These are phyloP conservation scores for Aquilaria yunnanensis DNA, from an alignment of 345 rosid species.

Conservation along the genomic window DNA sequence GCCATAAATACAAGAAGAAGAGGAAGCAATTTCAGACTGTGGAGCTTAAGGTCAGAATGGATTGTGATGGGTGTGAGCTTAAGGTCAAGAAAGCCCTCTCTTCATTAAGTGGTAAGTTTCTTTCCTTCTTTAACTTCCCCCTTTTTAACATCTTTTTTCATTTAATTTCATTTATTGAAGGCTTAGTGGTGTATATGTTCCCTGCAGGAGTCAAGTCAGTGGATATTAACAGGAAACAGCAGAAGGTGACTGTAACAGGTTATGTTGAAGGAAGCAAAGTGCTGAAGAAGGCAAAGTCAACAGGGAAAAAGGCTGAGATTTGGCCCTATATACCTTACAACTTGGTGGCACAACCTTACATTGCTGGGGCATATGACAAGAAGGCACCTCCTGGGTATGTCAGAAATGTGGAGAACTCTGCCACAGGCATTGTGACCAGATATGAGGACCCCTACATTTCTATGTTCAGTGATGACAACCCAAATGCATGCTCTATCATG, in stretches of 20 bases:
- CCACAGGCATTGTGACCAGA: slow-evolving; percentile 31
- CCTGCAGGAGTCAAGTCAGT: slow-evolving; percentile 72
- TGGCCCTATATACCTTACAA: slow-evolving; percentile 96
- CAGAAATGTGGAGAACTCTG: slow-evolving; percentile 53
- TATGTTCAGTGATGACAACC: slow-evolving; percentile 83
- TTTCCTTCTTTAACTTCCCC: background rate
- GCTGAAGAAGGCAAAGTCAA: slow-evolving; percentile 76
- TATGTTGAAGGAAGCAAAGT: slow-evolving; percentile 75
- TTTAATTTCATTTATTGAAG: background rate
- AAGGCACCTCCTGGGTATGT: slow-evolving; percentile 94
- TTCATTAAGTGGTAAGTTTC: slow-evolving; percentile 62
- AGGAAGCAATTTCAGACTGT: slow-evolving; percentile 73
- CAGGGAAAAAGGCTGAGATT: slow-evolving; percentile 90
- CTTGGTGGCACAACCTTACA: slow-evolving; percentile 82
- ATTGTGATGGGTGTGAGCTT: slow-evolving; percentile 98
- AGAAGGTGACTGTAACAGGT: slow-evolving; percentile 84
- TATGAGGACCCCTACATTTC: slow-evolving; percentile 56
- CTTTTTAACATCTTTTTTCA: background rate
- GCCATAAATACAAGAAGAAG: slow-evolving; percentile 52
- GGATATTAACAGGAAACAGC: slow-evolving; percentile 85
- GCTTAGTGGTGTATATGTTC: background rate
- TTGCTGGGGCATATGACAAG: slow-evolving; percentile 78
- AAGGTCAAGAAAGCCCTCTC: slow-evolving; percentile 84
- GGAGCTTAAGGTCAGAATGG: slow-evolving; percentile 95
- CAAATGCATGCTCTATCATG: slow-evolving; percentile 92